A percentile compares a stretch with the other conserved stretches of the same genome.
phyloP scores from a whole-genome alignment of 345 rosid species.

The Heritiera littoralis region DNA sequence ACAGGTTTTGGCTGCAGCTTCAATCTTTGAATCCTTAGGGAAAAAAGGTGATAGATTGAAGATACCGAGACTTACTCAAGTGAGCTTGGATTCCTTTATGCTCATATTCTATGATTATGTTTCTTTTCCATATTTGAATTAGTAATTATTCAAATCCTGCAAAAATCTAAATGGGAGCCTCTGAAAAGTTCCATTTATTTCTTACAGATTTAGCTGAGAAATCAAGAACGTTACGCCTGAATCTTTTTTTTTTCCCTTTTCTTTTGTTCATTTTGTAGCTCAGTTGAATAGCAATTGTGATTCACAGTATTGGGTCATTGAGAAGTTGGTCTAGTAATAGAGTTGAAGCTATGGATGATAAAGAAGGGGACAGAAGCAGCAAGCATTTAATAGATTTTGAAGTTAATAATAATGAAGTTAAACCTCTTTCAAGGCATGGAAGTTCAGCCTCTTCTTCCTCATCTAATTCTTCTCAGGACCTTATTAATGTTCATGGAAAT shows the following conservation, averaged over 20 bases:
- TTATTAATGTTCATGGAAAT: not conserved
- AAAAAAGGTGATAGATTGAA: not conserved
- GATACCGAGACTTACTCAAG: not conserved
- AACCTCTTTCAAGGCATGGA: not conserved
- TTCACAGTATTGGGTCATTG: not conserved
- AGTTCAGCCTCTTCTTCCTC: slow-evolving; percentile 20
- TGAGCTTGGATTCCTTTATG: not conserved
- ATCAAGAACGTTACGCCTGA: not conserved
- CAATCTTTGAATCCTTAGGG: not conserved
- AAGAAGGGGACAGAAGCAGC: slow-evolving; percentile 12
- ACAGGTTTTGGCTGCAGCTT: not conserved
- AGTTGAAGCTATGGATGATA: slow-evolving; percentile 1
- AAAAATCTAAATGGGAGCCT: no score
- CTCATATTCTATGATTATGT: not conserved
- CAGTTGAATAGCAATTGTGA: not conserved
- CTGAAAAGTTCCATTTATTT: no score
- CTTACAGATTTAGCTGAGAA: no score
- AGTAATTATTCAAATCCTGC: no score
- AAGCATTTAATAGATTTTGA: slow-evolving; percentile 22
- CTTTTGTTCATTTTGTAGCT: not conserved
- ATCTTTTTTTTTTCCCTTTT: not conserved
- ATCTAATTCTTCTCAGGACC: slow-evolving; percentile 26
- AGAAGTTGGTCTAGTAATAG: no score
- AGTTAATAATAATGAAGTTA: not conserved
- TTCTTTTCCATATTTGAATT: no score